Evolutionary conservation across 2,329 filamentous ascomycete species (phyloP), one percentile per base, ranked within the genome.

Genomic region (Trichoderma asperellum): DNA sequence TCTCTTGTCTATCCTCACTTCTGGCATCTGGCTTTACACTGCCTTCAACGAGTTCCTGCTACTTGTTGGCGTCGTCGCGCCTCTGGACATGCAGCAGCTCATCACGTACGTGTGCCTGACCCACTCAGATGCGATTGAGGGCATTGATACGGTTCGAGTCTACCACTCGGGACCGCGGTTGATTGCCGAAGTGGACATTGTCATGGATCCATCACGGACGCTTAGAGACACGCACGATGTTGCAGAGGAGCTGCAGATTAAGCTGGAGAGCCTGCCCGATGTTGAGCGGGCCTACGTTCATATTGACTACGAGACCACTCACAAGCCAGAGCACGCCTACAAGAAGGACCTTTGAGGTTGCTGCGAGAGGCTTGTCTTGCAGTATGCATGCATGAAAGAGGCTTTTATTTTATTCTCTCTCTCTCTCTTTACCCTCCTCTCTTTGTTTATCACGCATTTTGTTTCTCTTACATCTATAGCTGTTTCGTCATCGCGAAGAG

Each of bases 251-350:
- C 84, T 99, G 75, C 96, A 99, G 84, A 92, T 92, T 72, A 98
- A 98, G 83, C 85, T 98, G 2, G 96, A 99, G 85, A 92, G 90
- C 68, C 81, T 99, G 72, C 95, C 96, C 0, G 91, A 97, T 77
- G 90, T 98, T 11, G 96, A 98, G 85, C 84, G 96, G 70, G 94
- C 94, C 0, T 98, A 97, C 78, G 96, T 98, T 24, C 96, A 99
- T 79, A 94, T 97, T 21, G 96, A 99, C 79, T 98, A 96, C 75
- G 96, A 98, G 83, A 97, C 94, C 4, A 94, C 91, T 21, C 96
- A 98, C 80, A 94, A 96, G 79, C 95, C 95, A 0, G 94, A 97
- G 83, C 94, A 90, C 75, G 81, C 82, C 16, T 83, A 81, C 70
- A 89, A 89, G 82, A 90, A 90, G 80, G 86, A 89, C 71, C 71